Evolutionary conservation across 192 early-diverging fungal genomes (phyloP), one percentile per base, ranked within the genome.

Genomic region (Backusella mclennaniae): DNA sequence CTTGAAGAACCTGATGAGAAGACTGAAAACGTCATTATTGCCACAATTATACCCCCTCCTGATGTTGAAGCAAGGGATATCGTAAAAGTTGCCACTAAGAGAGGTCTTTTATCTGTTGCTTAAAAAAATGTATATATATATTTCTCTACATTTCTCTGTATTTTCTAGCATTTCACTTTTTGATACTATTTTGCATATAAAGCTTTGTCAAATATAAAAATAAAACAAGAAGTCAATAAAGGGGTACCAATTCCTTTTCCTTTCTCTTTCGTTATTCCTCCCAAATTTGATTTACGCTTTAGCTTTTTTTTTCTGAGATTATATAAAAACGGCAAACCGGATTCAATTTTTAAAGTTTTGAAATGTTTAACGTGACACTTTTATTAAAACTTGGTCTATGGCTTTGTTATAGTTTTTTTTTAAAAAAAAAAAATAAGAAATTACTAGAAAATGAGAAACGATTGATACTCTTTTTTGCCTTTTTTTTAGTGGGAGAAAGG

Each of bases 1-100:
- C 78, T 93, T 44, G 91, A 92, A 76, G 82, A 84, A 52, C 88
- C 86, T 5, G 31, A 80, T 38, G 35, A 73, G 26, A 44, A 46
- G 5, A 44, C 56, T 11, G 82, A 80, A 46, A 66, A 67, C 14
- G 78, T 77, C 9, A 84, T 84, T 69, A 71, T 84, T 29, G 69
- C 63, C 56, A 66, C 44, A 41, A 84, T 84, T 38, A 66, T 33
- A 31, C 69, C 38, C 19, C 35, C 41, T 41, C 36, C 41, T 33
- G 29, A 46, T 49, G 21, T 46, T 46, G 41, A 71, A 12, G 69
- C 69, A 23, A 46, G 21, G 29, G 6, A 33, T 71, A 49, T 71
- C 29, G 41, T 71, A 29, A 3, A 41, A 44, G 21, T 17, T 3
- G 69, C 41, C 4, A 17, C 29, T 15, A 39, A 71, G 11, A 71